Percentiles rank a stretch among this genome's conserved stretches.
Evolutionary conservation across 345 rosid species (phyloP).

Genomic region (Stellera chamaejasme): DNA sequence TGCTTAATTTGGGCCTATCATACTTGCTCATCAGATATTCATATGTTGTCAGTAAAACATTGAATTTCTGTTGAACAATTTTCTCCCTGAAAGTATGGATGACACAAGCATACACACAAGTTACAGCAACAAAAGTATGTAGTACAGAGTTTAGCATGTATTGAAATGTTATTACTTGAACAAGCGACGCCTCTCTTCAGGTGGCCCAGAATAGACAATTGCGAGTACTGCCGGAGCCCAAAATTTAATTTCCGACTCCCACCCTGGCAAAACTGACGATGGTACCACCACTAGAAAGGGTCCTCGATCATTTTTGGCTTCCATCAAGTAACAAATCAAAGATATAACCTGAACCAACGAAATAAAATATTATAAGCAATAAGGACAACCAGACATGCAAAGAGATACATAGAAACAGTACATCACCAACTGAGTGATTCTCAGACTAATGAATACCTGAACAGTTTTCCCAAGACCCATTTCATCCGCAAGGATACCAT

Average conservation of each 20-base stretch:
- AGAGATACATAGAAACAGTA: background rate
- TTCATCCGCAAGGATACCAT: slow-evolving; percentile 96
- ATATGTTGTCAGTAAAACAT: slow-evolving; percentile 83
- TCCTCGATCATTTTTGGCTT: slow-evolving; percentile 81
- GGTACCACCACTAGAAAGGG: slow-evolving; percentile 94
- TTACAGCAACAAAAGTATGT: slow-evolving; percentile 5
- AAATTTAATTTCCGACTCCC: slow-evolving; percentile 76
- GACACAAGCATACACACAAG: slow-evolving; percentile 9
- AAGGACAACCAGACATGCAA: background rate
- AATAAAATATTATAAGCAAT: slow-evolving; percentile 5
- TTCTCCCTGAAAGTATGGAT: slow-evolving; percentile 58
- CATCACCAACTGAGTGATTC: slow-evolving; percentile 1
- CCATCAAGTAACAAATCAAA: slow-evolving; percentile 87
- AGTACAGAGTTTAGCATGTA: slow-evolving; percentile 8
- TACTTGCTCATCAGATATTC: slow-evolving; percentile 97
- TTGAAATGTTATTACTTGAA: slow-evolving; percentile 51
- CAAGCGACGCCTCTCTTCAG: slow-evolving; percentile 82
- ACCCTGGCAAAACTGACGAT: slow-evolving; percentile 84
- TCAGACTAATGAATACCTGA: slow-evolving; percentile 40
- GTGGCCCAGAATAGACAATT: slow-evolving; percentile 83
- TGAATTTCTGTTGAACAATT: slow-evolving; percentile 83
- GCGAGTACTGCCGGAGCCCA: slow-evolving; percentile 76
- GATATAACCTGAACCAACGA: slow-evolving; percentile 51
- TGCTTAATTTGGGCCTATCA: slow-evolving; percentile 85
- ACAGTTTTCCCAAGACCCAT: slow-evolving; percentile 99